A percentile compares a stretch with the other conserved stretches of the same genome.
Evolutionary conservation across 257 asterid species (phyloP).

Genomic region (Jasminum sambac): DNA sequence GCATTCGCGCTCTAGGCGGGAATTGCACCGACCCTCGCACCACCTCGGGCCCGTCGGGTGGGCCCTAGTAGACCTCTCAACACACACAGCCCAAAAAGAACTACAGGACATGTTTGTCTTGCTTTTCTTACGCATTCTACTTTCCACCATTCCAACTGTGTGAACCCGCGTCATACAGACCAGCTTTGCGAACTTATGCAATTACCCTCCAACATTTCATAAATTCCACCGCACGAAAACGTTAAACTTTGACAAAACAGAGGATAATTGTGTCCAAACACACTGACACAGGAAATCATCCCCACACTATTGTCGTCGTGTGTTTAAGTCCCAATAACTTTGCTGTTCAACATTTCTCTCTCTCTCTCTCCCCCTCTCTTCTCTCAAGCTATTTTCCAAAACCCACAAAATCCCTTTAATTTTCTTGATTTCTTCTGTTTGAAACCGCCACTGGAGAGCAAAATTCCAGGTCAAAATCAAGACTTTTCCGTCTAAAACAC

Average conservation of each 20-base stretch:
- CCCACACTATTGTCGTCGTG: not conserved
- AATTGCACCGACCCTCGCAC: too few relatives aligned
- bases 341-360: constrained; percentile 18
- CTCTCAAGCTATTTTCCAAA: constrained; percentile 17
- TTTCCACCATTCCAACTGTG: not conserved
- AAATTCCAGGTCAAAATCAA: not conserved
- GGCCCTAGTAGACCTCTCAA: too few relatives aligned
- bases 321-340: constrained; percentile 31
- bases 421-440: not conserved
- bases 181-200: not conserved
- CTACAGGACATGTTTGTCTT: not conserved
- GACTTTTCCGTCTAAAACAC: constrained; percentile 11
- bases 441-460: not conserved
- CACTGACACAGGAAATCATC: constrained; percentile 9
- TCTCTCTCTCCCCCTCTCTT: constrained; percentile 7
- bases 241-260: not conserved
- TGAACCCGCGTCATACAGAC: constrained; percentile 10
- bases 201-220: not conserved
- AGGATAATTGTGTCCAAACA: constrained; percentile 19
- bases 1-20: too few relatives aligned
- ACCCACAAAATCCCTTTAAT: constrained; percentile 1
- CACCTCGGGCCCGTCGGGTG: too few relatives aligned
- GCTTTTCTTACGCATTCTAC: not conserved
- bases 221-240: not conserved
- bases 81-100: not conserved